A percentile compares a stretch with the other conserved stretches of the same genome.
phyloP scores from a whole-genome alignment of 2,329 filamentous ascomycete species.

The Fonsecaea multimorphosa region DNA sequence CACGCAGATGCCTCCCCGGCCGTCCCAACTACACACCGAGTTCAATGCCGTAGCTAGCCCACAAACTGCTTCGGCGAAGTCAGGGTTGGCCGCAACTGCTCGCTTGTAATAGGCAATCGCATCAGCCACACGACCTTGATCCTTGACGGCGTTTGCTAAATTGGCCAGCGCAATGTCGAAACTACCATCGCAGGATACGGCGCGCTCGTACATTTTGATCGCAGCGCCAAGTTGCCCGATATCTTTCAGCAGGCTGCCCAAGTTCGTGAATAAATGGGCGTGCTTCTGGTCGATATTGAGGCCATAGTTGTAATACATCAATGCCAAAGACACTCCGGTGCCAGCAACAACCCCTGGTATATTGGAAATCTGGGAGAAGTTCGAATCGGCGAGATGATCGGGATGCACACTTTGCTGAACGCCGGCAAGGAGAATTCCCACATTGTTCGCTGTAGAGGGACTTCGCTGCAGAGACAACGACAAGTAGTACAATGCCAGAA shows the following conservation, averaged over 20 bases:
- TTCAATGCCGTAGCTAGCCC: slow-evolving; percentile 93
- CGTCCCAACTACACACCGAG: slow-evolving; percentile 93
- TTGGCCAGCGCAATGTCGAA: slow-evolving; percentile 98
- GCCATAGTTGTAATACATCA: slow-evolving; percentile 96
- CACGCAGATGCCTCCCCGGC: slow-evolving; percentile 83
- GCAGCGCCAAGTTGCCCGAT: slow-evolving; percentile 90
- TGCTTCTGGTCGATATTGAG: slow-evolving; percentile 84
- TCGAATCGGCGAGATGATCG: slow-evolving; percentile 45
- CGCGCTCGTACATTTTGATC: slow-evolving; percentile 96
- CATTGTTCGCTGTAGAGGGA: slow-evolving; percentile 96
- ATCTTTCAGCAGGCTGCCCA: slow-evolving; percentile 93
- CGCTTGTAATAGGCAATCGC: slow-evolving; percentile 91
- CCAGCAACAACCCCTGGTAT: slow-evolving; percentile 78
- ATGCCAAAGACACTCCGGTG: slow-evolving; percentile 83
- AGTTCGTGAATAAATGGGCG: slow-evolving; percentile 94
- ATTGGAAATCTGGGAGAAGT: slow-evolving; percentile 40
- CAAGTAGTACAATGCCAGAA: slow-evolving; percentile 91
- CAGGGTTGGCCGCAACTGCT: slow-evolving; percentile 87
- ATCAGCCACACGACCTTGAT: slow-evolving; percentile 88
- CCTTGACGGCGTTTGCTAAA: slow-evolving; percentile 95
- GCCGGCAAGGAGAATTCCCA: slow-evolving; percentile 93
- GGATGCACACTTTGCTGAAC: slow-evolving; percentile 72
- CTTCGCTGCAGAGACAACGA: slow-evolving; percentile 93
- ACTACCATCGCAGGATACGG: slow-evolving; percentile 86
- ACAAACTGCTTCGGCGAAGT: slow-evolving; percentile 96